Conservation (phyloP, 108 stramenopile genomes). For the Parmales sp. region DNA sequence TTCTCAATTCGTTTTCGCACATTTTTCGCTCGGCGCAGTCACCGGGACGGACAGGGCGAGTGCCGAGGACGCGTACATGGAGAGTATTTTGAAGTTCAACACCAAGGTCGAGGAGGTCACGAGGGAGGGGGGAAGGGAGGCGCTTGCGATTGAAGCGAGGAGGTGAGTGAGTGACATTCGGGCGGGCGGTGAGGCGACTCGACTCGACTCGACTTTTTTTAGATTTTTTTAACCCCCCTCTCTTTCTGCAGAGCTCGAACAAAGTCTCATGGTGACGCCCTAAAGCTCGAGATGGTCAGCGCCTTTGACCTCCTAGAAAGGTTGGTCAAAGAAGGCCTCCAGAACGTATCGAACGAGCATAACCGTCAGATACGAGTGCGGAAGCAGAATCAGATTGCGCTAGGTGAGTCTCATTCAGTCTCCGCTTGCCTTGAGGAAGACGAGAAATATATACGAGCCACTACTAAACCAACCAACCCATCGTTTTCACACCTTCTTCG, state of each 20-base stretch:
- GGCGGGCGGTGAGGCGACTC: neutral
- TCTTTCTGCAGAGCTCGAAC: no score
- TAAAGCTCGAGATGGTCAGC: neutral
- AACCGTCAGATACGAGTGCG: neutral
- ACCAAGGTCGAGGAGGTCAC: constrained; percentile 26
- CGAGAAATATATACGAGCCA: no score
- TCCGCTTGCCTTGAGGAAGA: no score
- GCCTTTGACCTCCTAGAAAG: constrained; percentile 12
- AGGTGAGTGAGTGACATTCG: neutral
- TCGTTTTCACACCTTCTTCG: no score
- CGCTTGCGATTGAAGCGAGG: constrained; percentile 2
- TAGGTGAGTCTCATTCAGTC: no score
- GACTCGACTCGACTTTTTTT: neutral
- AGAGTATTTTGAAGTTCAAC: constrained; percentile 20
- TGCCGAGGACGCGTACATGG: constrained; percentile 21
- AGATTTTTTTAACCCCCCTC: no score
- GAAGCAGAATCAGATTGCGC: neutral
- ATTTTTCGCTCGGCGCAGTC: neutral
- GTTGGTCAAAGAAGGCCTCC: constrained; percentile 5
- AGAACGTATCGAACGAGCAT: neutral
- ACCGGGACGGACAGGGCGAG: constrained; percentile 13
- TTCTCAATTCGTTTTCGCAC: neutral
- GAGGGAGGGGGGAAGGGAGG: constrained; percentile 10
- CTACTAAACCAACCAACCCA: no score
- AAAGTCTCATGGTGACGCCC: neutral